Evolutionary conservation across 2,329 filamentous ascomycete genomes (phyloP), one percentile per base, ranked within the genome.

Genomic region (Teratosphaeria nubilosa): DNA sequence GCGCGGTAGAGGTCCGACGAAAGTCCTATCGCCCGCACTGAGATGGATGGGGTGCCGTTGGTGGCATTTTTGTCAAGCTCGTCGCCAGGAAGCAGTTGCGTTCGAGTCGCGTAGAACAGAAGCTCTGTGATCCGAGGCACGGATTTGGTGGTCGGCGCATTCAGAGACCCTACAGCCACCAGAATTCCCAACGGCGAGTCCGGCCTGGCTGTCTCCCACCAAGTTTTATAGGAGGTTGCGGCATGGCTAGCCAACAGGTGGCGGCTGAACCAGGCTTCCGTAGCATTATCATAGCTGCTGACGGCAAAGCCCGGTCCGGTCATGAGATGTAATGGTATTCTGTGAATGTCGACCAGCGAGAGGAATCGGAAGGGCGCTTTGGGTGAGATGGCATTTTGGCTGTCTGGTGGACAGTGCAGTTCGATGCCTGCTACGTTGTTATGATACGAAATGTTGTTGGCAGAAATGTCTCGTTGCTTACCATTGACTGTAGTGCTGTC

Each of bases 91-190:
- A 58, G 54, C 20, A 22, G 22, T 59, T 16, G 30, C 45, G 62
- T 62, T 56, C 71, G 66, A 2, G 71, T 71, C 6, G 74, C 76
- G 57, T 77, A 78, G 60, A 80, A 74, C 4, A 80, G 67, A 0
- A 80, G 63, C 54, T 80, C 76, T 0, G 76, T 78, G 2, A 74
- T 61, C 20, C 62, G 62, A 13, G 57, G 58, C 20, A 1, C 22
- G 11, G 31, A 2, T 56, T 11, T 41, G 14, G 41, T 24, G n/a
- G 16, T 34, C 37, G 10, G 13, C 24, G 22, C 27, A 30, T 22
- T 37, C 52, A 24, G 31, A 45, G 55, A 54, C 3, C 66, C 56
- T 0, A 75, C 69, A 53, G 71, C 66, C 1, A 67, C 71, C 5
- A 77, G 62, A 11, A 77, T 66, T 0, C 75, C 75, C 37, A 76